Evolutionary conservation across 2,329 filamentous ascomycete genomes (phyloP), one percentile per base, ranked within the genome.

Genomic region (Dactylellina parvicollis): DNA sequence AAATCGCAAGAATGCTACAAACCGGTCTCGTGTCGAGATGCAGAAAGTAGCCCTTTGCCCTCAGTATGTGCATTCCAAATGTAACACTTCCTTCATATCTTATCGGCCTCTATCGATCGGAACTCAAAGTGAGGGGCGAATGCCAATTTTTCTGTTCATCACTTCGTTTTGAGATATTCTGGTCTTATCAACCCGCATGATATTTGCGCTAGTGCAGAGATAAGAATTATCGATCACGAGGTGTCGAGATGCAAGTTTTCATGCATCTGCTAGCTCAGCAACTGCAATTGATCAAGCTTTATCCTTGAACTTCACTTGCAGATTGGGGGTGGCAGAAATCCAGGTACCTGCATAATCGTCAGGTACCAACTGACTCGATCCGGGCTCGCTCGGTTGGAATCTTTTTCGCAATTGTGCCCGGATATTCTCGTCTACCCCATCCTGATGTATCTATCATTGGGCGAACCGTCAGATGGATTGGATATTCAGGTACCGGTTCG

Each of bases 321-420:
- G 30, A 30, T 42, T 28, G 64, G 34, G 26, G 55, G 47, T 54
- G 36, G n/a, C 9, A 32, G 24, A 44, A 49, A 24, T 28, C 46
- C 50, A 69, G 30, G 55, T 60, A 61, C 64, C 55, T 69, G 64
- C 64, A 69, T 69, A 28, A 69, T 24, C 7, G 16, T 22, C 47
- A 60, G 64, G 64, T 61, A 69, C 47, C 36, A 30, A 52, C 12
- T 24, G 10, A 20, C 24, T 14, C 30, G 36, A 34, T 52, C 24
- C 10, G 36, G 56, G 46, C 34, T 54, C 36, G 24, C 26, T 54
- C 26, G 22, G 26, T 59, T 47, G 26, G 16, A 7, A 18, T 30
- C 18, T 36, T 40, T 56, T 24, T 12, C 8, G 12, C 32, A 10
- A 12, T 26, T n/a, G 24, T 50, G 42, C 46, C 46, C 47, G 34